Conservation (phyloP, 1,139 yeast genomes). For the Scheffersomyces quercinus region DNA sequence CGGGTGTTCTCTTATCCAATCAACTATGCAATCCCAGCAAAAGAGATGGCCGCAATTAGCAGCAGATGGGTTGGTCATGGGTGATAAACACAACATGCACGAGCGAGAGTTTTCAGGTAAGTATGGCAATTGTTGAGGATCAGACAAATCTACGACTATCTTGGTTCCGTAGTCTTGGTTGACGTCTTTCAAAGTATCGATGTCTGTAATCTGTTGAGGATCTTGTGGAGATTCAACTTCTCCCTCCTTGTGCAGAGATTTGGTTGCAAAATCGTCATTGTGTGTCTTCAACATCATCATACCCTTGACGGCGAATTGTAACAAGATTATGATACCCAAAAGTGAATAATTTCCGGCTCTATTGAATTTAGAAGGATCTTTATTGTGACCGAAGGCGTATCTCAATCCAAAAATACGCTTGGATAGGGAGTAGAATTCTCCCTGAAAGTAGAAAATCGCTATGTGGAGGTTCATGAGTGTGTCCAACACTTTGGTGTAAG, state of each 20-base stretch:
- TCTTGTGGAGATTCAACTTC: slow-evolving; percentile 8
- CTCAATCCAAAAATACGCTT: slow-evolving; percentile 79
- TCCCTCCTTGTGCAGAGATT: not conserved
- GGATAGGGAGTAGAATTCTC: slow-evolving; percentile 74
- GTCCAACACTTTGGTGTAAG: slow-evolving; percentile 50
- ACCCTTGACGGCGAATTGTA: slow-evolving; percentile 57
- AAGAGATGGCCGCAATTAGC: slow-evolving; percentile 91
- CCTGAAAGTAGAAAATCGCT: slow-evolving; percentile 79
- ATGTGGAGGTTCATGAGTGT: slow-evolving; percentile 65
- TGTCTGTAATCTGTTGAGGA: slow-evolving; percentile 4
- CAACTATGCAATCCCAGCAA: slow-evolving; percentile 89
- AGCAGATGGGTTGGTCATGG: slow-evolving; percentile 80
- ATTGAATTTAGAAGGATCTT: slow-evolving; percentile 45
- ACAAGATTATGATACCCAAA: slow-evolving; percentile 67
- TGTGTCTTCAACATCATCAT: slow-evolving; percentile 33
- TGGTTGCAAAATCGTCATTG: slow-evolving; percentile 16
- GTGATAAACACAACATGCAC: slow-evolving; percentile 81
- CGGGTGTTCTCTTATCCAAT: slow-evolving; percentile 85
- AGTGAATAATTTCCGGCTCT: slow-evolving; percentile 68
- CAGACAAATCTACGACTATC: slow-evolving; percentile 50
- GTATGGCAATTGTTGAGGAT: slow-evolving; percentile 60
- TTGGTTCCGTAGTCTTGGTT: slow-evolving; percentile 1
- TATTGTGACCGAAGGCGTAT: slow-evolving; percentile 70
- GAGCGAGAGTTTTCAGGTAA: slow-evolving; percentile 69
- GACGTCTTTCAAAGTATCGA: not conserved